These are phyloP conservation scores for Solanum ossicruentum DNA, from an alignment of 257 asterid genomes.

Conservation along the genomic window DNA sequence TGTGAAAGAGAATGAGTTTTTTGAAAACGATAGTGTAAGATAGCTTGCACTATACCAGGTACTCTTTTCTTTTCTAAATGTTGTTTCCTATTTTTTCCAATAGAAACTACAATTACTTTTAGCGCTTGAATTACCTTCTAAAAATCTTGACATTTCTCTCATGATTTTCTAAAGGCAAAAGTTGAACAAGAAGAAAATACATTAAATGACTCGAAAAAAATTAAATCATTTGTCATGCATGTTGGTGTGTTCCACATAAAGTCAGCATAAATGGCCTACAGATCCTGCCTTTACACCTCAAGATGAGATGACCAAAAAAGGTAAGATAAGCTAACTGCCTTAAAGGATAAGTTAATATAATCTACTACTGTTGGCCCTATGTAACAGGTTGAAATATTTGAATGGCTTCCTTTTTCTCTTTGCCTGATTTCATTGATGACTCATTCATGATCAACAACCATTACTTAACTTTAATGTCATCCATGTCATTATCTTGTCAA, in stretches of 20 bases:
- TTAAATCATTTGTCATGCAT: background rate
- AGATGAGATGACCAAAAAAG: background rate
- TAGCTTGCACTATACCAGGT: background rate
- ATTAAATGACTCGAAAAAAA: background rate
- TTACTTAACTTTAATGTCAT: background rate
- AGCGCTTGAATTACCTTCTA: background rate
- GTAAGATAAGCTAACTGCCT: background rate
- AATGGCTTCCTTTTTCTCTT: background rate
- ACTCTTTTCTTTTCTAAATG: background rate
- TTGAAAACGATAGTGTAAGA: background rate
- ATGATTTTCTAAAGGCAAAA: background rate
- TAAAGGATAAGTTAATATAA: background rate
- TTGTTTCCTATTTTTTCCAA: background rate
- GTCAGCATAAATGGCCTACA: background rate
- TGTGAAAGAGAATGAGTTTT: background rate
- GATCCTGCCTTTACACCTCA: background rate
- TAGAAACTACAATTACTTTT: background rate
- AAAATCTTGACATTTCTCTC: background rate
- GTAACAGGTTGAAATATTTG: background rate
- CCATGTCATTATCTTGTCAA: background rate
- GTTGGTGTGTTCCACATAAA: background rate
- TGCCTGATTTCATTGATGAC: background rate
- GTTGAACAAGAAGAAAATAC: background rate
- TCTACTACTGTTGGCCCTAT: background rate
- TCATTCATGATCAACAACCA: background rate